Base-by-base conservation (phyloP, 2,329 filamentous ascomycete species). In the Monilinia fructigena region DNA sequence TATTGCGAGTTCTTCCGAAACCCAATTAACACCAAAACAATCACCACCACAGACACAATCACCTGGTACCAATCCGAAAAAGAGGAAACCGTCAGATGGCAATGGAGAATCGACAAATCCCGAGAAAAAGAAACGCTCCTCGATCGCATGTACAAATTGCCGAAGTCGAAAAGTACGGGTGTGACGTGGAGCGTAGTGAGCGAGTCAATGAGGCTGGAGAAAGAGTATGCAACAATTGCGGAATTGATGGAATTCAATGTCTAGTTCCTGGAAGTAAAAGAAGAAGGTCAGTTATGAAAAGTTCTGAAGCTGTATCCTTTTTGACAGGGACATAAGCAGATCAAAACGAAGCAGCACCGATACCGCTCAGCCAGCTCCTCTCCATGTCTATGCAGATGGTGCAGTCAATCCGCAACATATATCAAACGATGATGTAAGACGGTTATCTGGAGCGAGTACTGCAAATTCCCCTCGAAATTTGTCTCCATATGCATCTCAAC, bases 91-190 rank as follows among this genome's bases (percentile, higher is more conserved):
- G 20, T 40, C 71, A 8, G 70, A 73, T 64, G 67, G 50, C 50
- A 70, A 72, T 68, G 71, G 71, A 38, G 71, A 72, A 54, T 65
- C 70, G 0, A 73, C 72, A 45, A 71, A 71, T 1, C 70, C 75
- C 54, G 97, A 97, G 80, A 85, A 93, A 74, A 86, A 97, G 80
- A 85, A 93, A 74, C 86, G 93, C 75, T 93, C 93, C n/a, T 92
- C 93, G 12, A 91, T 94, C 73, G 93, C 93, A 23, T 97, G 93
- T 77, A 91, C 92, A 69, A 92, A 90, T 73, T 97, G 93, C 79
- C 86, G 93, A 74, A 88, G 90, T 66, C 88, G 93, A 75, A 97
- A 97, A 78, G 93, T 97, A 53, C 87, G 93, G 93, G 66, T 97
- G 93, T 81, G 93, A 97, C 80, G 93, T 97, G 66, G 92, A 95